Evolutionary conservation across 108 stramenopile species (phyloP).

Genomic region (Parietichytrium sp.): DNA sequence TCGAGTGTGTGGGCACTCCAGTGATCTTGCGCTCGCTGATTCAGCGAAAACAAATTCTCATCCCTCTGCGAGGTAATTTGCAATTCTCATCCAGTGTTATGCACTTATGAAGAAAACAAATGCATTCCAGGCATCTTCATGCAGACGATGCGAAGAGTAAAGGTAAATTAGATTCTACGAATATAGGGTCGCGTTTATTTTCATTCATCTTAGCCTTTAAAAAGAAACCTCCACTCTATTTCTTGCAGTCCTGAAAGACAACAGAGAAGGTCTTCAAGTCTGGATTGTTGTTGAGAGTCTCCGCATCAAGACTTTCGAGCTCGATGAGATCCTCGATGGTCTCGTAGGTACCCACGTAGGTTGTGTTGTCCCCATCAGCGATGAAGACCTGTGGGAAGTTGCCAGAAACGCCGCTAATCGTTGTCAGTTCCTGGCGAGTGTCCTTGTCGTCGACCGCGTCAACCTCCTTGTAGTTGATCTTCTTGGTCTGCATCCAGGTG

Average conservation of each 20-base stretch:
- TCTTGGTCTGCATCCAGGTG: constrained; percentile 41
- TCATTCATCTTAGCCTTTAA: no score
- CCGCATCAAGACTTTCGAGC: constrained; percentile 30
- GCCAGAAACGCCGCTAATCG: constrained; percentile 7
- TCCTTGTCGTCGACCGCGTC: constrained; percentile 22
- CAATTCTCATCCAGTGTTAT: no score
- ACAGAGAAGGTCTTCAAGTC: constrained; percentile 15
- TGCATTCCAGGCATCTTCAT: no score
- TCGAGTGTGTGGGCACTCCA: no score
- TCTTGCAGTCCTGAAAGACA: constrained; percentile 33
- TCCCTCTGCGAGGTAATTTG: no score
- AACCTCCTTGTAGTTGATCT: constrained; percentile 30
- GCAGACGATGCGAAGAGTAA: no score
- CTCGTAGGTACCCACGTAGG: constrained; percentile 32
- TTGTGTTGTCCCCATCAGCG: constrained; percentile 4
- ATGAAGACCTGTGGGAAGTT: constrained; percentile 36
- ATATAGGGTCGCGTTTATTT: no score
- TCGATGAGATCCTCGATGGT: constrained; percentile 16
- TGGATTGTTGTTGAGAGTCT: background rate
- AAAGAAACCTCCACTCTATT: no score
- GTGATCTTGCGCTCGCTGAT: no score
- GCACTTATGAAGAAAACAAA: no score
- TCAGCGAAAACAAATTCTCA: no score
- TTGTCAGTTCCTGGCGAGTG: constrained; percentile 22
- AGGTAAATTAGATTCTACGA: no score